Evolutionary conservation across 257 asterid species (phyloP), one percentile per base, ranked within the genome.

Genomic region (Forsythia viridissima): DNA sequence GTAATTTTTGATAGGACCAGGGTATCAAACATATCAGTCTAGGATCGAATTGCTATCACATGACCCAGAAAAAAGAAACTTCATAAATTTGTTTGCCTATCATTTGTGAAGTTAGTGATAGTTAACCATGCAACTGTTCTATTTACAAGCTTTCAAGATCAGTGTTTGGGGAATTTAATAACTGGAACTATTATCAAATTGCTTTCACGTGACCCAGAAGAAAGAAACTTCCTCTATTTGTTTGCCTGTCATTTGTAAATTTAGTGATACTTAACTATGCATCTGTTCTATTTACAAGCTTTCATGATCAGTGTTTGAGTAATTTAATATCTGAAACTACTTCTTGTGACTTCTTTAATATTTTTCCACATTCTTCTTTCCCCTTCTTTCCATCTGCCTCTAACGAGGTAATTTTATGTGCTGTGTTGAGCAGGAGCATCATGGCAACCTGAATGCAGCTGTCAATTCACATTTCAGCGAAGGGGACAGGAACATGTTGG

Each of bases 391-490:
- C 40, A 11, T 63, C 39, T 21, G 3, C 39, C 8, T 21, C 67
- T 63, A 63, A 63, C 8, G 12, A 59, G 37, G 34, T 59, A 59
- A 20, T n/a, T 13, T 24, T 30, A 63, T 4, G 0, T 63, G 70
- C 12, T 57, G 10, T 81, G 75, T 78, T 79, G 86, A 69, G 77
- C 94, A 96, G 98, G 97, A 91, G 84, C 95, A 90, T 87, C 89
- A 57, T 37, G 97, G 98, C 63, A 81, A 86, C 85, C 89, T 96
- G 81, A 93, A 90, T 78, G 91, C 84, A 85, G 99, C 99, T 76
- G 88, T 96, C 68, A 87, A 96, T 89, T 92, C 97, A 3, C 84
- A 92, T 91, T 94, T 92, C 87, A 78, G 46, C 72, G 97, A 92
- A 86, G 96, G 91, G 63, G 97, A 89, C 76, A 88, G 93, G 83